Evolutionary conservation across 306 rosid species (phyloP), one percentile per base, ranked within the genome.

Genomic region (Macrotyloma uniflorum): DNA sequence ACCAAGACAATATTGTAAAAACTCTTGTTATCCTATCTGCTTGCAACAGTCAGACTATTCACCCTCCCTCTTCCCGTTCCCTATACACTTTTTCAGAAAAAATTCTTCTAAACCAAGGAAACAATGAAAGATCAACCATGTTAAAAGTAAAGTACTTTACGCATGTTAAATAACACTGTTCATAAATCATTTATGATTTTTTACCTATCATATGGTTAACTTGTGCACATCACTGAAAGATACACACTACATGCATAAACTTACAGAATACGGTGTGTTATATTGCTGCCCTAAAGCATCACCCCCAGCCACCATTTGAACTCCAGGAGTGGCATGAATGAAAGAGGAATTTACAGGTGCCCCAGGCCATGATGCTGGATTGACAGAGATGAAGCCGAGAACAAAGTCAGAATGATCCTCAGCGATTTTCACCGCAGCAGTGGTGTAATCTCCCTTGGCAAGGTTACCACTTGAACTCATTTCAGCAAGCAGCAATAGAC

Each of bases 391-490:
- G 79, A 92, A 94, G 70, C 98, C 98, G 9, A 94, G 88, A 47
- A 94, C 97, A 76, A 94, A 94, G 77, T 92, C 97, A 5, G 97
- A 89, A 84, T 94, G 98, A n/a, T 89, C 88, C 81, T 88, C 93
- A 0, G 97, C 97, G 20, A 94, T 89, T 84, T 89, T 94, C 67
- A 92, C 88, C 0, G 92, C 98, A 28, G 97, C 89, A 59, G 89
- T 71, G 4, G 97, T 94, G 53, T 90, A 94, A 72, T 92, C 97
- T 75, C 98, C 97, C 58, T 77, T 90, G 83, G 98, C 98, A 76
- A 94, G 87, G 85, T 92, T 94, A 54, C 97, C 95, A 6, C 97
- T 89, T 38, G 97, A 92, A 89, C 98, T 94, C 98, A 94, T 94
- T 86, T 94, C 97, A 24, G 97, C 98, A 20, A 92, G 97, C 70